Percentiles rank a stretch among this genome's conserved stretches.
phyloP scores from a whole-genome alignment of 371 early-diverging fungal species.

The Nematocida sp. region DNA sequence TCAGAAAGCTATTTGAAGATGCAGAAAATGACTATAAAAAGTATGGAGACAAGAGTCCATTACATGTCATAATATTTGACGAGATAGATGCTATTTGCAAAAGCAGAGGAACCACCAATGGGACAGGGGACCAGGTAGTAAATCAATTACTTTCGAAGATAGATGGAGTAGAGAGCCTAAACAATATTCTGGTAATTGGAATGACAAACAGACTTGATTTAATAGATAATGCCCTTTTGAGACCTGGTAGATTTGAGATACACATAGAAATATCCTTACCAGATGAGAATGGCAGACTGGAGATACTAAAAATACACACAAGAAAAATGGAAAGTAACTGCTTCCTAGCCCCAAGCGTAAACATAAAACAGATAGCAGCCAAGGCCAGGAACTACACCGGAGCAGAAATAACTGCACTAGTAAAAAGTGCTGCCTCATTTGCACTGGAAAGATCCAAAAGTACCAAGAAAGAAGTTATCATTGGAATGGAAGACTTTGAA shows the following conservation, averaged over 20 bases:
- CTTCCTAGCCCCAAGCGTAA: constrained; percentile 77
- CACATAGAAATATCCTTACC: constrained; percentile 68
- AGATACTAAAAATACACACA: constrained; percentile 78
- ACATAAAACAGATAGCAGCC: constrained; percentile 75
- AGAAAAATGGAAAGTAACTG: constrained; percentile 76
- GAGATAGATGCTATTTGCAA: constrained; percentile 99
- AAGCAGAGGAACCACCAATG: constrained; percentile 85
- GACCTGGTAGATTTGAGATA: constrained; percentile 68
- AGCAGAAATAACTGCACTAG: constrained; percentile 93
- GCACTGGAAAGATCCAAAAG: constrained; percentile 93
- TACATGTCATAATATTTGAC: constrained; percentile 98
- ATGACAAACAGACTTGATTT: constrained; percentile 66
- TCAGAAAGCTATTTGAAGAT: constrained; percentile 88
- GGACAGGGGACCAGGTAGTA: constrained; percentile 94
- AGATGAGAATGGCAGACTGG: constrained; percentile 70
- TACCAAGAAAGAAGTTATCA: constrained; percentile 68
- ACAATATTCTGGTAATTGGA: constrained; percentile 65
- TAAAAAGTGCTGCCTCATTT: constrained; percentile 94
- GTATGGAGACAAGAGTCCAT: constrained; percentile 79
- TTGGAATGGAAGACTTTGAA: constrained; percentile 81
- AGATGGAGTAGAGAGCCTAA: constrained; percentile 63
- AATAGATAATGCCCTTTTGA: constrained; percentile 63
- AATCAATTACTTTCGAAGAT: constrained; percentile 92
- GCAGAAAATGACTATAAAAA: constrained; percentile 86
- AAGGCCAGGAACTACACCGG: constrained; percentile 97